Conservation (phyloP, 192 early-diverging fungal species). For the Mortierella alpina region DNA sequence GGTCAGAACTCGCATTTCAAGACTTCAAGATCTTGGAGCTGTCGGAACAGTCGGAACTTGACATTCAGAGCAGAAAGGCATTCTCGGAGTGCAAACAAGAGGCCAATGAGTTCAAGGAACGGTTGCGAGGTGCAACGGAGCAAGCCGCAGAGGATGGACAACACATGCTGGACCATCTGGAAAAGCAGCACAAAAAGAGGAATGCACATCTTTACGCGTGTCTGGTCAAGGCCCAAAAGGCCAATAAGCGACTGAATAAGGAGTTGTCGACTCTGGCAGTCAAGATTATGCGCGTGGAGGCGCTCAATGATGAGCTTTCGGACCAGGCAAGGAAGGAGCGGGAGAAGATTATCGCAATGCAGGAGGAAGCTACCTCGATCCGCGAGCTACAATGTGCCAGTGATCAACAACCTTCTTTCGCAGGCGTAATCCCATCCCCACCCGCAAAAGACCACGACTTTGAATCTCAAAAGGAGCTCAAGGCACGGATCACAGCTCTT, state of each 20-base stretch:
- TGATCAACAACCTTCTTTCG: background rate
- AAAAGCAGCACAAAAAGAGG: conserved; percentile 20
- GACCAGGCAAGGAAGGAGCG: conserved; percentile 7
- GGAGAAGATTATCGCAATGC: background rate
- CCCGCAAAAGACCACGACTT: background rate
- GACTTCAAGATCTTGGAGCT: background rate
- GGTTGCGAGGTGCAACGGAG: background rate
- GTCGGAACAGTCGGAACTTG: background rate
- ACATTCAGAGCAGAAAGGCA: background rate
- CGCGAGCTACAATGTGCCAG: background rate
- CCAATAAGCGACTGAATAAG: conserved; percentile 12
- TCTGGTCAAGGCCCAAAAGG: conserved; percentile 17
- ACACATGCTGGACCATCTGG: conserved; percentile 16
- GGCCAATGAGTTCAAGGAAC: background rate
- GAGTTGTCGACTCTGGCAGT: conserved; percentile 5
- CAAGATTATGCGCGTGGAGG: conserved; percentile 11
- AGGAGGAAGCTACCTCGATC: background rate
- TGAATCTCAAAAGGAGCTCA: background rate
- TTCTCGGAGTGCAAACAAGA: background rate
- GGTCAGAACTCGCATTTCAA: background rate
- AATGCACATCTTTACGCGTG: conserved; percentile 3
- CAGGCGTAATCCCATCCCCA: background rate
- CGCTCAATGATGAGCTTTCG: conserved; percentile 14
- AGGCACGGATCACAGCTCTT: conserved; percentile 13
- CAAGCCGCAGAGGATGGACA: background rate